Conservation (phyloP, 768 basidiomycete species). For the Gloeopeniophorella convolvens region DNA sequence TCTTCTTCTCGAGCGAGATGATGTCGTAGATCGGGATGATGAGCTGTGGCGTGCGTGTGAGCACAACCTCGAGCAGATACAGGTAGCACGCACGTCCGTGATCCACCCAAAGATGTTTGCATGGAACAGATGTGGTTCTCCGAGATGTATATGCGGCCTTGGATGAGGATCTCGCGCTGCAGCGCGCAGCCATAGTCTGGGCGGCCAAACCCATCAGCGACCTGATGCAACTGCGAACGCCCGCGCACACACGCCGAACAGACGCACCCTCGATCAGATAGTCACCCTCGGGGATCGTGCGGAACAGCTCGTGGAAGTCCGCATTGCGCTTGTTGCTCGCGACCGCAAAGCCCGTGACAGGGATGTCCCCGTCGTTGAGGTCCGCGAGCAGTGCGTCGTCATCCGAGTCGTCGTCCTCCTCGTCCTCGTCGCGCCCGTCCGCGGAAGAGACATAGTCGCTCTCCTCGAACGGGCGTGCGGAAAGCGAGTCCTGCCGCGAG, state of each 20-base stretch:
- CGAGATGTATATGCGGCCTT: slow-evolving; percentile 93
- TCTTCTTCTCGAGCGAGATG: slow-evolving; percentile 84
- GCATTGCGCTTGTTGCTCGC: slow-evolving; percentile 91
- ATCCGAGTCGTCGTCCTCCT: slow-evolving; percentile 30
- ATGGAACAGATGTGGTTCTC: slow-evolving; percentile 99
- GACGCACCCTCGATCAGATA: slow-evolving; percentile 92
- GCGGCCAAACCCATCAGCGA: too few species aligned
- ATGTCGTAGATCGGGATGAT: slow-evolving; percentile 87
- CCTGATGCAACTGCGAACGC: too few species aligned
- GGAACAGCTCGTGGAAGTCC: slow-evolving; percentile 94
- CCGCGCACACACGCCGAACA: slow-evolving; percentile 1
- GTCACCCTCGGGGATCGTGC: slow-evolving; percentile 85
- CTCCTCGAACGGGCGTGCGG: slow-evolving; percentile 23
- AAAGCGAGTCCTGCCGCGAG: slow-evolving; percentile 24
- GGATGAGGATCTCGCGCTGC: slow-evolving; percentile 93
- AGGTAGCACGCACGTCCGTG: slow-evolving; percentile 66
- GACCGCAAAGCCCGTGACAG: slow-evolving; percentile 95
- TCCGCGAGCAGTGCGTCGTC: slow-evolving; percentile 23
- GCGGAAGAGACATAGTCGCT: slow-evolving; percentile 19
- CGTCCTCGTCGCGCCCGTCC: slow-evolving; percentile 23
- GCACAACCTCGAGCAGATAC: background rate
- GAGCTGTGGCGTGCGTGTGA: slow-evolving; percentile 42
- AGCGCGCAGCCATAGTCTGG: slow-evolving; percentile 96
- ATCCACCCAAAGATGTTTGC: slow-evolving; percentile 99
- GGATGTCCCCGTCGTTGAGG: slow-evolving; percentile 67